phyloP scores from a whole-genome alignment of 805 yeast genomes.

The Kluyveromyces lactis region DNA sequence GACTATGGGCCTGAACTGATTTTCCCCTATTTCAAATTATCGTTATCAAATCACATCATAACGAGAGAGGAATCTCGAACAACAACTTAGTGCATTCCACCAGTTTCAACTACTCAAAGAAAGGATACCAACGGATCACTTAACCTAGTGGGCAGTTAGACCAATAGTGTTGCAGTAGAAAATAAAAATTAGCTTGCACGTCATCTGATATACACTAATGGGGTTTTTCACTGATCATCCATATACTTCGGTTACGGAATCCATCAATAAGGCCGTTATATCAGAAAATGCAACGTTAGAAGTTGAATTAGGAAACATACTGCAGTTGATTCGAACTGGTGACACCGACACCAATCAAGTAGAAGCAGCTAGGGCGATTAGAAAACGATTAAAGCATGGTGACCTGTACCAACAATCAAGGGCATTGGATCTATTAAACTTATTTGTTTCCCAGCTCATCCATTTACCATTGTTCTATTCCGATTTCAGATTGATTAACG shows the following conservation, averaged over 20 bases:
- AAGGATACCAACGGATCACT: too few relatives aligned
- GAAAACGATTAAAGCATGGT: constrained; percentile 90
- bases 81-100: too few relatives aligned
- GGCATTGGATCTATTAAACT: constrained; percentile 55
- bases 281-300: constrained; percentile 27
- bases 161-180: too few relatives aligned
- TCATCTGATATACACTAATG: too few relatives aligned
- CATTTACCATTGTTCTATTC: constrained; percentile 43
- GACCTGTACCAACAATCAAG: constrained; percentile 50
- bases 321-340: constrained; percentile 32
- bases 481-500: constrained; percentile 60
- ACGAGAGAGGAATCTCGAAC: too few relatives aligned
- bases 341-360: constrained; percentile 32
- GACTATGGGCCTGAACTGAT: too few relatives aligned
- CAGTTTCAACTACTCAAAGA: too few relatives aligned
- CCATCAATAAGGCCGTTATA: constrained; percentile 42
- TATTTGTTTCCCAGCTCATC: constrained; percentile 36
- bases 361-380: constrained; percentile 86
- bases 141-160: too few relatives aligned
- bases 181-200: too few relatives aligned
- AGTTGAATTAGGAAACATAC: constrained; percentile 28
- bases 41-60: too few relatives aligned
- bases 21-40: too few relatives aligned
- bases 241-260: constrained; percentile 63
- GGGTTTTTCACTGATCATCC: constrained; percentile 52